Conservation (phyloP, 805 yeast genomes). For the Saccharomycopsis fibuligera region DNA sequence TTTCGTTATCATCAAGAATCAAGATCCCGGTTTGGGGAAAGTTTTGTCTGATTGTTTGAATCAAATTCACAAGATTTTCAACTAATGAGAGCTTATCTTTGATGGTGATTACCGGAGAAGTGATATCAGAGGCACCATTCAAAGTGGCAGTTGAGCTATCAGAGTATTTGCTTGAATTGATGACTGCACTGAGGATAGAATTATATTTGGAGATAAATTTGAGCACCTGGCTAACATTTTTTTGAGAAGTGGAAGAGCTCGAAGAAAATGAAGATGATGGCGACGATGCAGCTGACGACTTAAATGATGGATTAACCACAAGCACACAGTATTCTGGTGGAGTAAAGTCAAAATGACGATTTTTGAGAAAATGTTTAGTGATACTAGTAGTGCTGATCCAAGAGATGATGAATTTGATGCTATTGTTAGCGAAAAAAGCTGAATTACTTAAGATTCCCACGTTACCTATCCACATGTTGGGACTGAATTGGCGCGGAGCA, state of each 20-base stretch:
- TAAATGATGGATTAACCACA: not conserved
- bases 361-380: not conserved
- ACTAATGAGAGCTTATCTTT: slow-evolving; percentile 5
- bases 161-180: not conserved
- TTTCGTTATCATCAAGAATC: not conserved
- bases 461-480: not conserved
- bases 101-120: slow-evolving; percentile 1
- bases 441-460: not conserved
- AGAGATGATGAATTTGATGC: not conserved
- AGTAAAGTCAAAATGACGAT: not conserved
- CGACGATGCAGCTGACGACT: not conserved
- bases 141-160: too few relatives aligned
- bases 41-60: not conserved
- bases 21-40: slow-evolving; percentile 4
- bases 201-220: slow-evolving; percentile 3
- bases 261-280: not conserved
- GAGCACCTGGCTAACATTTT: not conserved
- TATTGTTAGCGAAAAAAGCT: not conserved
- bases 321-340: slow-evolving; percentile 1
- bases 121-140: not conserved
- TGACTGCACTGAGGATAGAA: not conserved
- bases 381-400: not conserved
- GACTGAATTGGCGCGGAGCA: not conserved
- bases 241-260: not conserved
- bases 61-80: not conserved